Base-by-base conservation (phyloP, 306 rosid species). In the Inga laurina region DNA sequence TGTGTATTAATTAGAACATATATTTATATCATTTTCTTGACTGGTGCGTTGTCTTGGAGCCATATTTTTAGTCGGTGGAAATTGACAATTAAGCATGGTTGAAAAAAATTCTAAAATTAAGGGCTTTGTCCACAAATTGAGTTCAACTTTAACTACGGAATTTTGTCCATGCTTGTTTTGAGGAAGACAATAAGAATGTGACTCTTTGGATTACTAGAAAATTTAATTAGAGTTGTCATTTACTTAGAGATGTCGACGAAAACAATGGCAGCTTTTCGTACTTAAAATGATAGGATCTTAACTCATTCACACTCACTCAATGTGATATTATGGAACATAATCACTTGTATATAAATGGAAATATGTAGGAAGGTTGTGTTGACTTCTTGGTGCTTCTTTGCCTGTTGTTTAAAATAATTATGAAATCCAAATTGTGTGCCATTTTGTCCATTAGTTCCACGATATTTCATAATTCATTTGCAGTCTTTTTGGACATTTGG, bases 401-500 rank as follows among this genome's bases (percentile, higher is more conserved):
- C 75, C 37, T 10, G 45, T 12, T 44, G 34, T 12, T 49, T 24
- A 24, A 19, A n/a, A 70, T 72, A 7, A 67, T 67, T 10, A 35
- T 66, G 34, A 35, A 72, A 11, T 56, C n/a, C 57, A 72, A 12
- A 72, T 67, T 71, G 35, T 22, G 57, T 3, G 76, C n/a, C 30
- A 59, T 75, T 56, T 66, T 48, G 22, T 76, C 74, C 65, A 49
- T 7, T 21, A 30, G 39, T 24, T 34, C 43, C 37, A n/a, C 39
- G 37, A 64, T 30, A 66, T 68, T 37, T 32, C 4, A 45, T 72
- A 12, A 49, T 85, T 69, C 73, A 37, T 85, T 67, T 72, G 85
- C 88, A 81, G 76, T 10, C 72, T 85, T 81, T 49, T 48, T 77
- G 24, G 85, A 85, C 48, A 77, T 72, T 51, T 49, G 24, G 51